These are phyloP conservation scores for Vavraia culicis DNA, from an alignment of 371 early-diverging fungal species.

Conservation along the genomic window DNA sequence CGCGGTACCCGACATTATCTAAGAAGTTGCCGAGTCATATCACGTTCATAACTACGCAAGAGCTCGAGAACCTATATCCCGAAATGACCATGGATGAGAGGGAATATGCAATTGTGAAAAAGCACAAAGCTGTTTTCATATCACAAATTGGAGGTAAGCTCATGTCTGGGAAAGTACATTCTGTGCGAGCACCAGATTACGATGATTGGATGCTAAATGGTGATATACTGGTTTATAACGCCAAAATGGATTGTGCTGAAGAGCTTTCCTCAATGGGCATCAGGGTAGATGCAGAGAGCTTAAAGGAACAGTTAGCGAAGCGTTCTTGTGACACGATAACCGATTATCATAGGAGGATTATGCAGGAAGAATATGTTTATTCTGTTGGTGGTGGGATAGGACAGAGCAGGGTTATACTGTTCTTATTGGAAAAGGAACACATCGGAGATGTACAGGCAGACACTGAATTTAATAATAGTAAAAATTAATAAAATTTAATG, in stretches of 20 bases:
- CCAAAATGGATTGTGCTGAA: slow-evolving; percentile 6
- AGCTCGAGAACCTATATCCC: slow-evolving; percentile 23
- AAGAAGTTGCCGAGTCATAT: slow-evolving; percentile 12
- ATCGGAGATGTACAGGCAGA: slow-evolving; percentile 32
- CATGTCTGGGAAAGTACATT: slow-evolving; percentile 20
- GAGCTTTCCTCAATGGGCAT: slow-evolving; percentile 35
- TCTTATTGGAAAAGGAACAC: slow-evolving; percentile 27
- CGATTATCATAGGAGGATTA: slow-evolving; percentile 6
- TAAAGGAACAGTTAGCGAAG: slow-evolving; percentile 14
- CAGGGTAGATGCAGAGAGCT: slow-evolving; percentile 14
- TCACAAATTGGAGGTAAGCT: slow-evolving; percentile 19
- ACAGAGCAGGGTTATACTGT: slow-evolving; percentile 22
- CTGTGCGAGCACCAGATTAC: slow-evolving; percentile 32
- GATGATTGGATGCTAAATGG: slow-evolving; percentile 37
- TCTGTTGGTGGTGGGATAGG: slow-evolving; percentile 37
- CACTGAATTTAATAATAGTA: no score
- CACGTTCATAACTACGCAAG: slow-evolving; percentile 13
- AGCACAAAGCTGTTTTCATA: slow-evolving; percentile 25
- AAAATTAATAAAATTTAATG: no score
- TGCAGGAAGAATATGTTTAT: slow-evolving; percentile 10
- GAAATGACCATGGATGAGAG: slow-evolving; percentile 20
- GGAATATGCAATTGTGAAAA: slow-evolving; percentile 13
- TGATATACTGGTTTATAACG: slow-evolving; percentile 22
- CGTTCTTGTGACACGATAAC: slow-evolving; percentile 1
- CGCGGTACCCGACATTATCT: neutral